These are phyloP conservation scores for Pisolithus tinctorius DNA, from an alignment of 768 basidiomycete genomes.

Conservation along the genomic window DNA sequence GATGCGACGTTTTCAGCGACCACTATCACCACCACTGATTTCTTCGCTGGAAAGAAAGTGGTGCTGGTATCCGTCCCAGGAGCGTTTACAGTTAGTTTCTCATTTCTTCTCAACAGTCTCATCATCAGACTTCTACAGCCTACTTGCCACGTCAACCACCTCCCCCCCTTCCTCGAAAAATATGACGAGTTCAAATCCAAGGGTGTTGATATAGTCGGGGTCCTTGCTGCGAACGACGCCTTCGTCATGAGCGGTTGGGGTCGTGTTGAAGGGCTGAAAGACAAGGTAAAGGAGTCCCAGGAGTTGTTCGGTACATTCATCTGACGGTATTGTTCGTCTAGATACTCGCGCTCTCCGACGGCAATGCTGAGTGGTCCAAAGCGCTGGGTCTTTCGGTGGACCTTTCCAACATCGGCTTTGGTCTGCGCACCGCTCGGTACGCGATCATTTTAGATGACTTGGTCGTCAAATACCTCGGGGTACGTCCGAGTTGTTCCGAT, in stretches of 20 bases:
- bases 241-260: constrained; percentile 61
- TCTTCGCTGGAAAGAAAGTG: constrained; percentile 72
- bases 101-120: neutral
- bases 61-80: constrained; percentile 75
- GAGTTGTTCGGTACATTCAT: neutral
- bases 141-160: constrained; percentile 37
- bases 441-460: constrained; percentile 65
- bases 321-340: constrained; percentile 16
- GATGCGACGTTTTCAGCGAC: constrained; percentile 33
- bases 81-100: constrained; percentile 61
- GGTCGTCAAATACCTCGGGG: constrained; percentile 59
- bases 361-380: constrained; percentile 48
- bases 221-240: constrained; percentile 54
- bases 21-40: constrained; percentile 42
- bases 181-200: constrained; percentile 45
- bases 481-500: constrained; percentile 23
- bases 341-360: constrained; percentile 58
- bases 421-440: constrained; percentile 54
- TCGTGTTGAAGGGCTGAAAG: constrained; percentile 51
- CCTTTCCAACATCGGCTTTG: constrained; percentile 42
- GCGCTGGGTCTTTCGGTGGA: constrained; percentile 51
- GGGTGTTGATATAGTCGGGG: constrained; percentile 46
- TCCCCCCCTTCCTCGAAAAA: constrained; percentile 40
- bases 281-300: constrained; percentile 46
- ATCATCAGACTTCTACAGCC: constrained; percentile 19